A percentile compares a stretch with the other conserved stretches of the same genome.
phyloP scores from a whole-genome alignment of 352 stramenopile genomes.

The Pythium guiyangense region DNA sequence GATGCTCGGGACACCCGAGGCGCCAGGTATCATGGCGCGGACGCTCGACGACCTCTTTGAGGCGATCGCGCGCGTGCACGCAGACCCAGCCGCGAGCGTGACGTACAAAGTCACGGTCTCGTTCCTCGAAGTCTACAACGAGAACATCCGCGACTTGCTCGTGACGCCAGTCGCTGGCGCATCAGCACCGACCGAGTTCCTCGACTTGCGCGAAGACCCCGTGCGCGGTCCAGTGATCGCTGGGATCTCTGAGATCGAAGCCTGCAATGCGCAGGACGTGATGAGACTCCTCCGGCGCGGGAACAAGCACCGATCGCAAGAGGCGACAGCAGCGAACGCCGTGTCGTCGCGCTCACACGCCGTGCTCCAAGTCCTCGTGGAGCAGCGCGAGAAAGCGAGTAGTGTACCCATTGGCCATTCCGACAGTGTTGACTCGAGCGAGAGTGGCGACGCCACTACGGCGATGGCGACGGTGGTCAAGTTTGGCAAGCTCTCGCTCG shows the following conservation, averaged over 20 bases:
- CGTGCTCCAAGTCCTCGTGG: constrained; percentile 81
- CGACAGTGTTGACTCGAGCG: constrained; percentile 3
- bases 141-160: constrained; percentile 91
- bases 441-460: constrained; percentile 3
- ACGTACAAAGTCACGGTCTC: constrained; percentile 77
- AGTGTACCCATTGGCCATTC: no score
- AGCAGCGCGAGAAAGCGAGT: constrained; percentile 50
- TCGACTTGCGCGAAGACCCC: constrained; percentile 85
- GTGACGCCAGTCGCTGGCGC: constrained; percentile 4
- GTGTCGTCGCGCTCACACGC: constrained; percentile 89
- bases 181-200: constrained; percentile 25
- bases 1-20: constrained; percentile 81
- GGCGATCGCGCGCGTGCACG: constrained; percentile 45
- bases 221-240: constrained; percentile 79
- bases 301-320: constrained; percentile 85
- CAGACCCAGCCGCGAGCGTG: constrained; percentile 21
- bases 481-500: constrained; percentile 86
- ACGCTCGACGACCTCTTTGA: constrained; percentile 85
- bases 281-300: constrained; percentile 86
- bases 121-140: constrained; percentile 92
- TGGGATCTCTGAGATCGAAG: constrained; percentile 84
- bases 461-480: constrained; percentile 46
- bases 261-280: constrained; percentile 65
- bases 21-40: constrained; percentile 87
- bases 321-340: constrained; percentile 85